These are phyloP conservation scores for Populus ilicifolia DNA, from an alignment of 345 rosid genomes.

Conservation along the genomic window DNA sequence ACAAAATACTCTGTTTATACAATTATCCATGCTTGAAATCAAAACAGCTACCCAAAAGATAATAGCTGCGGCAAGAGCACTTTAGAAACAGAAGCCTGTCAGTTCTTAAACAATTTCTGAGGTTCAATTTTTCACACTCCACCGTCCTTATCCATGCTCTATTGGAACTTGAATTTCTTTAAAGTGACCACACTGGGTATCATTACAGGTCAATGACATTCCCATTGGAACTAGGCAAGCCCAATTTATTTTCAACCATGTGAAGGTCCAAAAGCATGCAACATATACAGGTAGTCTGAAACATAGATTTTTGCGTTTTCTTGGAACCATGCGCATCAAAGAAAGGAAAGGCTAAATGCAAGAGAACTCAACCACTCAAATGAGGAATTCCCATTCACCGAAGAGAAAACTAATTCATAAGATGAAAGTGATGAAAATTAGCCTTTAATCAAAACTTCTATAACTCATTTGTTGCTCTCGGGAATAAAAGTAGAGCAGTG, in stretches of 20 bases:
- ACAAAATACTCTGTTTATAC: background rate
- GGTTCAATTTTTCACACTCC: constrained; percentile 5
- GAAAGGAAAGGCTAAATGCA: background rate
- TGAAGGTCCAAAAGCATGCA: background rate
- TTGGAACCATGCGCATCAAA: background rate
- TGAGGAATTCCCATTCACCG: too few relatives aligned
- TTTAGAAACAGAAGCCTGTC: constrained; percentile 14
- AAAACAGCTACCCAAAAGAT: constrained; percentile 19
- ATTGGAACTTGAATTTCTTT: constrained; percentile 50
- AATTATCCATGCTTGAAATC: too few relatives aligned
- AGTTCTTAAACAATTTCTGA: constrained; percentile 29
- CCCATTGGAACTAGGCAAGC: constrained; percentile 13
- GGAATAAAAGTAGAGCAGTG: background rate
- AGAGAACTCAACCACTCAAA: background rate
- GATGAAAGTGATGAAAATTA: background rate
- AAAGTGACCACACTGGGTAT: constrained; percentile 22
- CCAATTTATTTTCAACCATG: constrained; percentile 1
- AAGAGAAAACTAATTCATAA: background rate
- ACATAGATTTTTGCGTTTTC: background rate
- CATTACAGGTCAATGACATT: constrained; percentile 13
- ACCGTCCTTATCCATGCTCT: constrained; percentile 10
- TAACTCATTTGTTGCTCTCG: background rate
- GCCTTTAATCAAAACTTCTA: background rate
- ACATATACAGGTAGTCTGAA: background rate
- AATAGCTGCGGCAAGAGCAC: background rate